Percentiles rank a stretch among this genome's conserved stretches.
These are phyloP conservation scores for Saccharomycopsis hybrid DNA, from an alignment of 1,139 yeast species.

Conservation along the genomic window DNA sequence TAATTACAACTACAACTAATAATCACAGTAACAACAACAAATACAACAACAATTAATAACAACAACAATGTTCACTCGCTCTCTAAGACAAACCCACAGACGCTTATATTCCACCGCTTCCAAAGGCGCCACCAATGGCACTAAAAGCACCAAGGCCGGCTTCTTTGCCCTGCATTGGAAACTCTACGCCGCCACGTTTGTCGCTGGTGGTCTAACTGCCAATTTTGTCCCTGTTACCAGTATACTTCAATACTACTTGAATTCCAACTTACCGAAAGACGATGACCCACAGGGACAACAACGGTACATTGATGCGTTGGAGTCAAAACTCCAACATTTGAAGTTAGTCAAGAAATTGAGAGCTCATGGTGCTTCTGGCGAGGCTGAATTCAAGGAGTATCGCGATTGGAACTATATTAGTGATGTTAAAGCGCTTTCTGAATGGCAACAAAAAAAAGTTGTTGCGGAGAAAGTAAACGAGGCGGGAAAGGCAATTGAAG, in stretches of 20 bases:
- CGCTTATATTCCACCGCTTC: not conserved
- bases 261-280: conserved; percentile 23
- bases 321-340: conserved; percentile 42
- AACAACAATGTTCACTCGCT: too few relatives aligned
- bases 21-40: too few relatives aligned
- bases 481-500: conserved; percentile 3
- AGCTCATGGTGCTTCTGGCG: conserved; percentile 22
- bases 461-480: conserved; percentile 23
- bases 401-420: conserved; percentile 55
- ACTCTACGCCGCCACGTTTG: conserved; percentile 20
- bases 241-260: conserved; percentile 23
- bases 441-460: conserved; percentile 21
- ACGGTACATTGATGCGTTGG: conserved; percentile 33
- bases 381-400: conserved; percentile 37
- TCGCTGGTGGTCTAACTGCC: conserved; percentile 26
- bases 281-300: conserved; percentile 26
- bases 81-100: not conserved
- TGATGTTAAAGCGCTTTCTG: conserved; percentile 33
- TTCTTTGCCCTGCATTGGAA: conserved; percentile 11
- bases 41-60: too few relatives aligned
- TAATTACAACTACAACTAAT: too few relatives aligned
- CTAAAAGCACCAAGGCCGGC: not conserved
- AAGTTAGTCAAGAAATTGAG: conserved; percentile 45
- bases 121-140: not conserved
- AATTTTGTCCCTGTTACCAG: conserved; percentile 25